Evolutionary conservation across 176 grass and related monocot genomes (phyloP).

Genomic region (Microstegium vimineum): DNA sequence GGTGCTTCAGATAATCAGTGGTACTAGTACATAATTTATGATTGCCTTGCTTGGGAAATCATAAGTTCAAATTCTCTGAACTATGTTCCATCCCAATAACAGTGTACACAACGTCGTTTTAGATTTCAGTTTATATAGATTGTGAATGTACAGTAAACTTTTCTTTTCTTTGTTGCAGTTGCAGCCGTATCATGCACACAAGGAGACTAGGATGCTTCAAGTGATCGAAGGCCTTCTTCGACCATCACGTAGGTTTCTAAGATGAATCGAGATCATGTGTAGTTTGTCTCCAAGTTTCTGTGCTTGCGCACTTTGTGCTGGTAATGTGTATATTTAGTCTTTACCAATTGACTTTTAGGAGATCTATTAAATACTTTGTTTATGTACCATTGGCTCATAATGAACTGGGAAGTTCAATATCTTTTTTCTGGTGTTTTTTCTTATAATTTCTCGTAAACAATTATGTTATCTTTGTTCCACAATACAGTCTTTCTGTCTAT

Average conservation of each 20-base stretch:
- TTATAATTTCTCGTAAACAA: neutral
- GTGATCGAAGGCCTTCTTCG: conserved; percentile 18
- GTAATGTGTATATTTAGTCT: conserved; percentile 41
- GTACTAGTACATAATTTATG: too few relatives aligned
- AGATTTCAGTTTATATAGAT: neutral
- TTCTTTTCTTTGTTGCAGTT: conserved; percentile 20
- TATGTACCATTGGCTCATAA: conserved; percentile 2
- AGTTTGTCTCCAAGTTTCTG: conserved; percentile 1
- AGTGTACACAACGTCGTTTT: neutral
- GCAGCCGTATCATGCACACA: conserved; percentile 42
- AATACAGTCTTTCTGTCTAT: too few relatives aligned
- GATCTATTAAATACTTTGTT: conserved; percentile 11
- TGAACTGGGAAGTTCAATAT: neutral
- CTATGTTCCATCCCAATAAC: too few relatives aligned
- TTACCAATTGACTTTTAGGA: conserved; percentile 25
- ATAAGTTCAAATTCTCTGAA: too few relatives aligned
- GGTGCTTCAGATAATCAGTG: too few relatives aligned
- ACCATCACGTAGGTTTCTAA: neutral
- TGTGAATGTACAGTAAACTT: neutral
- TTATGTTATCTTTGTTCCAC: neutral
- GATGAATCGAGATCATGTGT: neutral
- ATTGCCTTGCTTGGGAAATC: neutral
- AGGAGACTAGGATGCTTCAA: conserved; percentile 67
- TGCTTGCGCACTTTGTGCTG: conserved; percentile 19
- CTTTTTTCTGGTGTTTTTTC: neutral